Percentiles rank a stretch among this genome's conserved stretches.
Evolutionary conservation across 176 grass and related monocot genomes (phyloP).

Genomic region (Coix lacrymajobi): DNA sequence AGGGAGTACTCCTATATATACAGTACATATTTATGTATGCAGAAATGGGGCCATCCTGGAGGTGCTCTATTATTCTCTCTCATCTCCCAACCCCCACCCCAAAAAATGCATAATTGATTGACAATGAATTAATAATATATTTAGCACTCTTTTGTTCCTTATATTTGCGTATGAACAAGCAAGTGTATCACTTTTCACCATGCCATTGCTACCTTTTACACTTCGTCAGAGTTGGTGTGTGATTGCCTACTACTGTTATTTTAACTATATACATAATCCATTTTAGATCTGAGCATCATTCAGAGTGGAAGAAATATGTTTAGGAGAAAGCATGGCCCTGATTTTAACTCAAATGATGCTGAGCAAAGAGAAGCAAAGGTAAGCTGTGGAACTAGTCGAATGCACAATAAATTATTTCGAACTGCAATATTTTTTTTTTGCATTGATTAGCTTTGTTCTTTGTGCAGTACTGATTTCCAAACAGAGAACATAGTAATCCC

Average conservation of each 20-base stretch:
- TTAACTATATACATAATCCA: not conserved
- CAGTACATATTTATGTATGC: not conserved
- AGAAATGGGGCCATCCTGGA: not conserved
- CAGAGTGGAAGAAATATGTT: conserved; percentile 48
- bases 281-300: conserved; percentile 9
- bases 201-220: not conserved
- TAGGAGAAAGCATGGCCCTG: conserved; percentile 47
- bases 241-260: not conserved
- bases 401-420: not conserved
- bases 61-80: not conserved
- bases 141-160: not conserved
- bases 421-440: not conserved
- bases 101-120: not conserved
- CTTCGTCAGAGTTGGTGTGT: not conserved
- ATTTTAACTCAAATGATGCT: conserved; percentile 28
- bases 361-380: conserved; percentile 65
- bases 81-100: no score
- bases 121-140: not conserved
- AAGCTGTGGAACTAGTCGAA: not conserved
- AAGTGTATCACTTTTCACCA: not conserved
- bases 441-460: not conserved
- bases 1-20: no score
- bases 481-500: not conserved
- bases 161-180: not conserved
- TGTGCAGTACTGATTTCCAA: not conserved